Percentiles rank a stretch among this genome's conserved stretches.
Evolutionary conservation across 2,329 filamentous ascomycete species (phyloP).

Genomic region (Lachnellula cervina): DNA sequence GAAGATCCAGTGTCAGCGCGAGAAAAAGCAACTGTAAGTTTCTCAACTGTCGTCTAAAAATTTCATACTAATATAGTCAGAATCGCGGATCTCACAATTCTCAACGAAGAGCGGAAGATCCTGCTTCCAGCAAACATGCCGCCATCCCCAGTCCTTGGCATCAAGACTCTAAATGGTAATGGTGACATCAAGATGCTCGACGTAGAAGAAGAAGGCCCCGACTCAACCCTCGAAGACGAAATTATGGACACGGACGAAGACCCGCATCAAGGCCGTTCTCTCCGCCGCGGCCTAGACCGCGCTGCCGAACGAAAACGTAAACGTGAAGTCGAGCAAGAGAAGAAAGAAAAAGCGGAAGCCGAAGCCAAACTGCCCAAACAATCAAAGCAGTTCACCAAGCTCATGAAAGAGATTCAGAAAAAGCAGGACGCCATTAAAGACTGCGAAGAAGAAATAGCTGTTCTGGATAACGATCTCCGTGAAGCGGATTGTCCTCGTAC

Average conservation of each 20-base stretch:
- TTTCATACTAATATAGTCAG: slow-evolving; percentile 40
- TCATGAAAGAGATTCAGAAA: slow-evolving; percentile 84
- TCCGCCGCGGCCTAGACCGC: slow-evolving; percentile 61
- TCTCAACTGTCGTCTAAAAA: not conserved
- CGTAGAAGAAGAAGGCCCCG: slow-evolving; percentile 57
- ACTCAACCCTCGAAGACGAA: slow-evolving; percentile 48
- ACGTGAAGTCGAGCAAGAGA: slow-evolving; percentile 66
- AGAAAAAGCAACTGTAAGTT: slow-evolving; percentile 62
- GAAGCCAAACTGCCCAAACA: slow-evolving; percentile 64
- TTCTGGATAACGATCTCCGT: slow-evolving; percentile 85
- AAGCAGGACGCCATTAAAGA: slow-evolving; percentile 75
- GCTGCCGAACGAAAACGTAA: slow-evolving; percentile 71
- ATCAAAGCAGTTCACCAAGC: slow-evolving; percentile 81
- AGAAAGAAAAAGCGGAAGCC: slow-evolving; percentile 54
- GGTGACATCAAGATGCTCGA: slow-evolving; percentile 59
- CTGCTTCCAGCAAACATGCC: slow-evolving; percentile 69
- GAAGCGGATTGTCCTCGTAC: slow-evolving; percentile 92
- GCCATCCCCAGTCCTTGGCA: slow-evolving; percentile 51
- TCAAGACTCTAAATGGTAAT: slow-evolving; percentile 33
- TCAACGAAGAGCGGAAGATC: slow-evolving; percentile 70
- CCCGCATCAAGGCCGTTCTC: slow-evolving; percentile 47
- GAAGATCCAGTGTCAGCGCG: slow-evolving; percentile 87
- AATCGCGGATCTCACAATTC: slow-evolving; percentile 62
- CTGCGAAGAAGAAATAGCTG: slow-evolving; percentile 79
- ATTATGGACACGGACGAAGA: slow-evolving; percentile 68